phyloP scores from a whole-genome alignment of 768 basidiomycete species.

The Antrodiella citrinella region DNA sequence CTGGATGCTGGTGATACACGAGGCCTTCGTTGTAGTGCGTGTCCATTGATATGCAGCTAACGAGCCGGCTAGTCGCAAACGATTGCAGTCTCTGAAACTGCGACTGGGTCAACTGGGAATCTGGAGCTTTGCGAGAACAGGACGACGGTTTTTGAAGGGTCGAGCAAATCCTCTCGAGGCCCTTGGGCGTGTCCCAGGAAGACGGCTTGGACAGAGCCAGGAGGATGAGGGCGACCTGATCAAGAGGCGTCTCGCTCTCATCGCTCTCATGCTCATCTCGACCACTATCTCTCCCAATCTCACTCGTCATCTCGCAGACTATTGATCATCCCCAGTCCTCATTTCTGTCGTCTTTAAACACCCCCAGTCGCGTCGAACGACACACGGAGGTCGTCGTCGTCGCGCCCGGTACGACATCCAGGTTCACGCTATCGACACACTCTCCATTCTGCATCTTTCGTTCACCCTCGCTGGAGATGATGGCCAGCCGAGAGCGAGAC shows the following conservation, averaged over 20 bases:
- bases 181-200: no score
- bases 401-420: background rate
- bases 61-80: background rate
- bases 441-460: no score
- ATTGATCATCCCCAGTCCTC: no score
- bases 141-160: background rate
- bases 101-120: background rate
- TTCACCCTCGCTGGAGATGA: no score
- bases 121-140: background rate
- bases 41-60: slow-evolving; percentile 13
- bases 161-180: no score
- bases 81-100: background rate
- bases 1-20: slow-evolving; percentile 16
- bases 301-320: background rate
- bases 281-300: background rate
- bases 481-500: background rate
- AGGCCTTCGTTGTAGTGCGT: slow-evolving; percentile 16
- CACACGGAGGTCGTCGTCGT: background rate
- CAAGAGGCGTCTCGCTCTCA: background rate
- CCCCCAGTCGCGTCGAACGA: background rate
- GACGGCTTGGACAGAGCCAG: background rate
- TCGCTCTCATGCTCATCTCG: background rate
- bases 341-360: no score
- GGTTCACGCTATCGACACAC: no score
- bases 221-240: background rate